Base-by-base conservation (phyloP, 73 alveolate species). In the Tetrahymena borealis region DNA sequence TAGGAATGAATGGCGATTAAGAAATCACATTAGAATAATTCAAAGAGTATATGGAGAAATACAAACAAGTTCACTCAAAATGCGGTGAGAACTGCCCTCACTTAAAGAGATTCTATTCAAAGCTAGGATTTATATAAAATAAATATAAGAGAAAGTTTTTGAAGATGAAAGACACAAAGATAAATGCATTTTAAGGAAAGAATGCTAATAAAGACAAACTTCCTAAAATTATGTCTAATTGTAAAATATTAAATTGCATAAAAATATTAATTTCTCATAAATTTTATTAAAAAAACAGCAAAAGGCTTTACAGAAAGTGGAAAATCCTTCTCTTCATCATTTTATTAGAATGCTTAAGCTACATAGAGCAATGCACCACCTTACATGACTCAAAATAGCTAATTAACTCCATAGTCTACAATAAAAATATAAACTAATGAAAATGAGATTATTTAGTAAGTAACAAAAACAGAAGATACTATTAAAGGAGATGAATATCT, bases 61-160 rank as follows among this genome's bases (percentile, higher is more conserved):
- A 79, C 91, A 93, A 92, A 79, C 33, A 93, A 39, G 92, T 93
- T 31, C 95, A 93, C 91, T 40, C 90, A 4, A 90, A 90, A 39
- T 93, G 95, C 39, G 95, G 95, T 28, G 95, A 93, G 12, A 93
- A 93, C 43, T 93, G 95, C 41, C 95, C 95, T 16, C 95, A 93
- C 79, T 42, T 93, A 35, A 93, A 92, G 91, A 93, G 95, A 43
- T 93, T 93, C 78, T 93, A 93, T 93, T 90, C 90, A 32, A 93
- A 93, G 36, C 35, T 93, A 79, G 95, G 95, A 10, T 93, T 93
- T 77, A 90, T 90, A 0, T 33, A 85, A 38, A 93, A 90, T 39
- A 93, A 90, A 24, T 93, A 93, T 18, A 93, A 93, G 78, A 93
- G 95, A 85, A 93, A 92, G 15, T 93, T 93, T 42, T 93, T 93